A percentile compares a stretch with the other conserved stretches of the same genome.
Evolutionary conservation across 2,329 filamentous ascomycete genomes (phyloP).

Genomic region (Xylariaceae sp.): DNA sequence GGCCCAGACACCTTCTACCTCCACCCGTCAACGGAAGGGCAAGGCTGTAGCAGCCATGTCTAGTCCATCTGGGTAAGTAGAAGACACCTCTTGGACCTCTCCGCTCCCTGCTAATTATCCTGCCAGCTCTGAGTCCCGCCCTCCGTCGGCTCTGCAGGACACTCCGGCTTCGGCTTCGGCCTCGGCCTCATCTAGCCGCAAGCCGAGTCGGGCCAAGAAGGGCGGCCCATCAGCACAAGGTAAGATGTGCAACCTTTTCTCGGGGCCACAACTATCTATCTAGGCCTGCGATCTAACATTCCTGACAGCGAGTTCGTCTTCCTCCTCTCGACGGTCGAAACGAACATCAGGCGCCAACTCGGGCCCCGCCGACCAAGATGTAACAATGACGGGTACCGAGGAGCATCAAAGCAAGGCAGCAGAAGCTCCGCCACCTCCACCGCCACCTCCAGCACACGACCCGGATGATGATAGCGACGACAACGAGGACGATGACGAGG

Average conservation of each 20-base stretch:
- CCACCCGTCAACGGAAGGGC: constrained; percentile 49
- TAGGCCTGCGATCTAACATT: constrained; percentile 1
- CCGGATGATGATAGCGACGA: constrained; percentile 32
- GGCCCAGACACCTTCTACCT: constrained; percentile 21
- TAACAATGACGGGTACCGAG: constrained; percentile 63
- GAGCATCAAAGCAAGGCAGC: constrained; percentile 40
- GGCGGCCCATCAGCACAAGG: constrained; percentile 37
- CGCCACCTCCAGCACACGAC: constrained; percentile 32
- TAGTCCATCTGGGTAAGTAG: constrained; percentile 57
- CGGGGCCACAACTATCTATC: background rate
- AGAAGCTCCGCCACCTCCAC: constrained; percentile 34
- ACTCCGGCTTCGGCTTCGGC: constrained; percentile 40
- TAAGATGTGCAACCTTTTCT: constrained; percentile 16
- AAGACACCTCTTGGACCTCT: too few relatives aligned
- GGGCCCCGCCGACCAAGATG: constrained; percentile 49
- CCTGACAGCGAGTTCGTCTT: constrained; percentile 24
- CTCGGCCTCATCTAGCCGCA: constrained; percentile 57
- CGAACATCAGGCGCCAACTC: constrained; percentile 40
- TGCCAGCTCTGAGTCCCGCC: constrained; percentile 49
- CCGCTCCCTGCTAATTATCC: too few relatives aligned
- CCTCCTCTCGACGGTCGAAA: constrained; percentile 43
- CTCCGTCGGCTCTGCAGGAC: constrained; percentile 56
- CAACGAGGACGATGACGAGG: constrained; percentile 37
- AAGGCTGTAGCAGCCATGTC: constrained; percentile 63
- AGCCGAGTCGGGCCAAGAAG: constrained; percentile 67